A percentile compares a stretch with the other conserved stretches of the same genome.
phyloP scores from a whole-genome alignment of 345 rosid species.

The Eutrema japonicum region DNA sequence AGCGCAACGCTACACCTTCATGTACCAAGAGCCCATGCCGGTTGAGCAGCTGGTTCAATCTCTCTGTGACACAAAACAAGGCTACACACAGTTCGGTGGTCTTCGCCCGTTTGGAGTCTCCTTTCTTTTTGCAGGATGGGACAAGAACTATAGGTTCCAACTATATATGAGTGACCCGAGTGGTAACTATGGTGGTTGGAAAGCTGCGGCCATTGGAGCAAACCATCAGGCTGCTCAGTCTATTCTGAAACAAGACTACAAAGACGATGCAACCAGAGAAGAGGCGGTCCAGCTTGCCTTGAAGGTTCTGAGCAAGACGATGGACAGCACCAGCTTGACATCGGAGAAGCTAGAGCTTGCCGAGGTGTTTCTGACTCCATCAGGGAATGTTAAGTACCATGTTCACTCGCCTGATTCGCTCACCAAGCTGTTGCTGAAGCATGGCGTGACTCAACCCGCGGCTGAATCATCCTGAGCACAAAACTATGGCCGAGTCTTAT shows the following conservation, averaged over 20 bases:
- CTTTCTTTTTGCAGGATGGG: slow-evolving; percentile 95
- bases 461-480: slow-evolving; percentile 60
- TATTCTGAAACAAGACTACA: slow-evolving; percentile 94
- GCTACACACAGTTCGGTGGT: slow-evolving; percentile 96
- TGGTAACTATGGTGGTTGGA: slow-evolving; percentile 96
- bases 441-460: slow-evolving; percentile 81
- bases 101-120: slow-evolving; percentile 97
- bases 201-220: slow-evolving; percentile 94
- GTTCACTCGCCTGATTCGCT: slow-evolving; percentile 77
- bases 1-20: slow-evolving; percentile 86
- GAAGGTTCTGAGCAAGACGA: slow-evolving; percentile 93
- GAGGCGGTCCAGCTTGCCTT: slow-evolving; percentile 89
- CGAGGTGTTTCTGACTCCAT: slow-evolving; percentile 75
- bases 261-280: slow-evolving; percentile 84
- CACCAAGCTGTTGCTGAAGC: slow-evolving; percentile 74
- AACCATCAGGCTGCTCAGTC: slow-evolving; percentile 99
- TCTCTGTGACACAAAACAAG: slow-evolving; percentile 94
- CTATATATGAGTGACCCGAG: slow-evolving; percentile 97
- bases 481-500: background rate
- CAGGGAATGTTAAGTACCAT: slow-evolving; percentile 87
- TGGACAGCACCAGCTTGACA: slow-evolving; percentile 98
- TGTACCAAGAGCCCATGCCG: slow-evolving; percentile 96
- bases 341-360: slow-evolving; percentile 95
- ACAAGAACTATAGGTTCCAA: slow-evolving; percentile 88
- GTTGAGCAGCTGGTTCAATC: slow-evolving; percentile 97